phyloP scores from a whole-genome alignment of 2,329 filamentous ascomycete species.

The Talaromyces sp. region DNA sequence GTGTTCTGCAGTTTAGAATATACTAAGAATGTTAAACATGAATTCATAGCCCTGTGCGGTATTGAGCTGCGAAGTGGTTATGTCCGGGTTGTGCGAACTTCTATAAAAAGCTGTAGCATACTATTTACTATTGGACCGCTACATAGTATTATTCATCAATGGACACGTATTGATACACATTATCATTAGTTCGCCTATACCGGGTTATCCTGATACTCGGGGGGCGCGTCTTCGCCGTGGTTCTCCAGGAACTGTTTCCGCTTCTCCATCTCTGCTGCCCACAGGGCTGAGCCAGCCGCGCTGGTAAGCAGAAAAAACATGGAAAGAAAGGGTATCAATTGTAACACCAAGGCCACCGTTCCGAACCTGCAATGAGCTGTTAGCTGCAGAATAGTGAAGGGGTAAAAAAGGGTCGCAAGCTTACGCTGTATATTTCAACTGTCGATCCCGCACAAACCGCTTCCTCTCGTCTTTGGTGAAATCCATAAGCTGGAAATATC shows the following conservation, averaged over 20 bases:
- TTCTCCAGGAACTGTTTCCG: conserved; percentile 33
- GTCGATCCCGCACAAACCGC: conserved; percentile 59
- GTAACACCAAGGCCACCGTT: conserved; percentile 73
- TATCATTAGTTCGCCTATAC: background rate
- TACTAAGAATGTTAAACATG: no score
- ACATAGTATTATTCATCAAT: no score
- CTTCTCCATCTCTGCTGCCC: conserved; percentile 74
- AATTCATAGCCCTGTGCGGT: no score
- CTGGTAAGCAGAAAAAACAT: conserved; percentile 92
- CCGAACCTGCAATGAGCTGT: conserved; percentile 58
- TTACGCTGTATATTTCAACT: conserved; percentile 81
- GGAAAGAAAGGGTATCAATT: conserved; percentile 84
- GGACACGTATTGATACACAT: background rate
- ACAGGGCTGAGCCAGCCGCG: conserved; percentile 77
- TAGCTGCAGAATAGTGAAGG: background rate
- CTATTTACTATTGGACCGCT: no score
- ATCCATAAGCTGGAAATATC: conserved; percentile 78
- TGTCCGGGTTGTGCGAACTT: background rate
- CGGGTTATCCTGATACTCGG: conserved; percentile 33
- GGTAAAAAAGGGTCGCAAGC: conserved; percentile 10
- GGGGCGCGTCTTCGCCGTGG: conserved; percentile 18
- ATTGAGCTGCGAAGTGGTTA: no score
- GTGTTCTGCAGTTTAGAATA: no score
- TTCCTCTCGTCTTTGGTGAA: conserved; percentile 70
- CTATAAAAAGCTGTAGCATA: background rate